A percentile compares a stretch with the other conserved stretches of the same genome.
Evolutionary conservation across 176 grass and related monocot genomes (phyloP).

Genomic region (Triticum urartu): DNA sequence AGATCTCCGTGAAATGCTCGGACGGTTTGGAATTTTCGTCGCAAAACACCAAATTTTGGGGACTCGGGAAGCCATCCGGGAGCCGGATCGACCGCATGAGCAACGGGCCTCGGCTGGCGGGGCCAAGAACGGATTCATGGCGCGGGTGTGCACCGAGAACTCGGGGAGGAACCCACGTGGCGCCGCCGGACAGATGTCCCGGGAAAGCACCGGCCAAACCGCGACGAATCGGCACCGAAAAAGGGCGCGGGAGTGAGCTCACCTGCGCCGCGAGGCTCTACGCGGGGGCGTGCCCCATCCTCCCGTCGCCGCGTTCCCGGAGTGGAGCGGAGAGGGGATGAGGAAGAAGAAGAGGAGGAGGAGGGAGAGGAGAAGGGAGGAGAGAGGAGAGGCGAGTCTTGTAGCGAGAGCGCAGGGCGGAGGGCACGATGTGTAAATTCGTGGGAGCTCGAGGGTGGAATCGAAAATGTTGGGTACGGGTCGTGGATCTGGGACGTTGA

Average conservation of each 20-base stretch:
- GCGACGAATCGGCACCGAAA: background rate
- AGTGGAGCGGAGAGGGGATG: background rate
- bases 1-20: conserved; percentile 24
- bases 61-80: background rate
- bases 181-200: background rate
- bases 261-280: conserved; percentile 3
- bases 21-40: background rate
- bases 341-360: background rate
- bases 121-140: background rate
- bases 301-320: background rate
- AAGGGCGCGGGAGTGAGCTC: background rate
- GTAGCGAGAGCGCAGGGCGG: background rate
- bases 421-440: background rate
- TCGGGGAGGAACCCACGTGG: background rate
- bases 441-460: background rate
- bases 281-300: background rate
- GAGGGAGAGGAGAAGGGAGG: background rate
- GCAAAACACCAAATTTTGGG: background rate
- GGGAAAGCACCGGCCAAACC: background rate
- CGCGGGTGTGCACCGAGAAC: background rate
- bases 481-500: background rate
- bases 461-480: background rate
- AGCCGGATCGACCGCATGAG: background rate
- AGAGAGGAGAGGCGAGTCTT: background rate
- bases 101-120: background rate